These are phyloP conservation scores for Curvularia eragrostidis DNA, from an alignment of 2,329 filamentous ascomycete genomes.

Conservation along the genomic window DNA sequence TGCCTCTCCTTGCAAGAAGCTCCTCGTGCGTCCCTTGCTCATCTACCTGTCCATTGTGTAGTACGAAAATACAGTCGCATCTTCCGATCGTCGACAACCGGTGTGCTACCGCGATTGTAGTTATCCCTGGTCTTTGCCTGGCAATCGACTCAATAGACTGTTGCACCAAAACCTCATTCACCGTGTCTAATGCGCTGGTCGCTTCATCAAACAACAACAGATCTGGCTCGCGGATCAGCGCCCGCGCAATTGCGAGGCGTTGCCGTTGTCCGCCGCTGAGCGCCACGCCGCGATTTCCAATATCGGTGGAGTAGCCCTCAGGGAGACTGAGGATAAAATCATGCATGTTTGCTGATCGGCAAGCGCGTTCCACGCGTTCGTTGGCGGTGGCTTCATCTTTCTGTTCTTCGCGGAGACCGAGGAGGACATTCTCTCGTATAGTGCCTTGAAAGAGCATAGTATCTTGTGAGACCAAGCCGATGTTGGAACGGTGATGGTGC, in stretches of 20 bases:
- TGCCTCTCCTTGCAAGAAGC: background rate
- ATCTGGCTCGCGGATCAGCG: constrained; percentile 40
- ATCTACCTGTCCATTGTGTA: background rate
- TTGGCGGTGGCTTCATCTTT: constrained; percentile 32
- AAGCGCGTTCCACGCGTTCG: constrained; percentile 42
- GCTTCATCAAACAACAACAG: constrained; percentile 41
- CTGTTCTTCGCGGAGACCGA: constrained; percentile 29
- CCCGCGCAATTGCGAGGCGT: constrained; percentile 43
- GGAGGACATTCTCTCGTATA: constrained; percentile 49
- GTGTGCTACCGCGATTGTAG: background rate
- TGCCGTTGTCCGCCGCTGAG: constrained; percentile 47
- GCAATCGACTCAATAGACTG: background rate
- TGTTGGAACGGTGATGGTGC: constrained; percentile 47
- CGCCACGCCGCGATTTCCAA: constrained; percentile 46
- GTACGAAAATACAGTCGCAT: background rate
- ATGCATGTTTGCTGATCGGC: constrained; percentile 48
- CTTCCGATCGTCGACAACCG: background rate
- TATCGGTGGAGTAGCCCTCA: constrained; percentile 44
- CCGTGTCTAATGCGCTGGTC: background rate
- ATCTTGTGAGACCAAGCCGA: constrained; percentile 57
- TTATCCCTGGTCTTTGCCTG: background rate
- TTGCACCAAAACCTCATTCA: background rate
- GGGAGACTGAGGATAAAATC: constrained; percentile 48
- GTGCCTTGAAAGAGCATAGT: constrained; percentile 55
- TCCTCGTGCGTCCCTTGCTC: background rate